A percentile compares a stretch with the other conserved stretches of the same genome.
Evolutionary conservation across 2,329 filamentous ascomycete genomes (phyloP).

Genomic region (Fusarium sp.): DNA sequence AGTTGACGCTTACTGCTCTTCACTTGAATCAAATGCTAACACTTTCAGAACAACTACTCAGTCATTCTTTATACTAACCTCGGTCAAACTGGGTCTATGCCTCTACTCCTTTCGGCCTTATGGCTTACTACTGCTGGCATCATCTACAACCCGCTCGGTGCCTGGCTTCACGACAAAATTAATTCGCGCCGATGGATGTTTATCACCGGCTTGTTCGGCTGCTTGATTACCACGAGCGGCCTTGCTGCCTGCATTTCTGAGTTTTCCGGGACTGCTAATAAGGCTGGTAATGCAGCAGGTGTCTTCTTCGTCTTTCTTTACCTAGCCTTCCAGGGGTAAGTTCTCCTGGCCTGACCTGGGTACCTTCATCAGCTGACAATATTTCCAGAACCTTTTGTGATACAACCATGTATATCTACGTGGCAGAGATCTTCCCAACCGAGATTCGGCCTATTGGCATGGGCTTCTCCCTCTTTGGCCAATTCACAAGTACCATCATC

Average conservation of each 20-base stretch:
- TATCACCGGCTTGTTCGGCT: constrained; percentile 54
- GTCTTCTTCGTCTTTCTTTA: constrained; percentile 60
- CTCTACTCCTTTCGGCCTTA: constrained; percentile 53
- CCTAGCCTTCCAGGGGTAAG: constrained; percentile 58
- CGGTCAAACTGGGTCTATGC: constrained; percentile 54
- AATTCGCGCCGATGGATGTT: constrained; percentile 59
- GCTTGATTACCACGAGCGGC: constrained; percentile 51
- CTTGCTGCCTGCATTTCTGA: constrained; percentile 51
- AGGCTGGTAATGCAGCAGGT: constrained; percentile 53
- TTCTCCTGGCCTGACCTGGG: accelerated
- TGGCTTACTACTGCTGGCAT: constrained; percentile 61
- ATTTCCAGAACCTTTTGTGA: constrained; percentile 49
- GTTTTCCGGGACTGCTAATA: constrained; percentile 51
- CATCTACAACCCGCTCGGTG: constrained; percentile 60
- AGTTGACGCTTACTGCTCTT: constrained; percentile 25
- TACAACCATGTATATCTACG: constrained; percentile 54
- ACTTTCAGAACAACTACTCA: constrained; percentile 54
- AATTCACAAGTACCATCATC: constrained; percentile 59
- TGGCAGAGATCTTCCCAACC: constrained; percentile 56
- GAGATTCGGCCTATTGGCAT: constrained; percentile 63
- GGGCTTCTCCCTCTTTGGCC: constrained; percentile 62
- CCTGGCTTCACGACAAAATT: constrained; percentile 60
- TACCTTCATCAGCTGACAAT: neutral
- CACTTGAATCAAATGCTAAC: neutral
- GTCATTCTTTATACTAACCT: constrained; percentile 55